These are phyloP conservation scores for Begonia masoniana DNA, from an alignment of 306 rosid genomes.

Conservation along the genomic window DNA sequence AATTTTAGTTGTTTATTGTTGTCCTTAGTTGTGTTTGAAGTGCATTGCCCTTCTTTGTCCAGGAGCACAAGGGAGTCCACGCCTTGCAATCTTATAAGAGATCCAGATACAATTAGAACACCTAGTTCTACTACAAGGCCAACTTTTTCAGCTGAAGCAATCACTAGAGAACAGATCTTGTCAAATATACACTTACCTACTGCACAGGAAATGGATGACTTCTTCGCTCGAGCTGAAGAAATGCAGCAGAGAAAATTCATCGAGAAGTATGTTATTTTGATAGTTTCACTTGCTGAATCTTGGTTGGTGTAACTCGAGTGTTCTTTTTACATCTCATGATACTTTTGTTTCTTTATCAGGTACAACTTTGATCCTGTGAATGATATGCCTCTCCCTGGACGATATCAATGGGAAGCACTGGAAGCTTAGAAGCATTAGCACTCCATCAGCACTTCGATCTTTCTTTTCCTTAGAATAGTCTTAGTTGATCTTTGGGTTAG, in stretches of 20 bases:
- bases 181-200: constrained; percentile 57
- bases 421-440: constrained; percentile 33
- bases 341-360: constrained; percentile 39
- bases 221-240: constrained; percentile 62
- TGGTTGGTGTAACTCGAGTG: neutral
- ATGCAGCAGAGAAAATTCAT: constrained; percentile 57
- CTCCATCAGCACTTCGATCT: constrained; percentile 25
- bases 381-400: constrained; percentile 76
- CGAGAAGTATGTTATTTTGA: constrained; percentile 41
- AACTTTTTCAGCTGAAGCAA: constrained; percentile 34
- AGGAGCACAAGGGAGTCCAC: constrained; percentile 89
- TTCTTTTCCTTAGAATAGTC: constrained; percentile 17
- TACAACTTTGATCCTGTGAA: constrained; percentile 86
- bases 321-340: neutral
- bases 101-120: constrained; percentile 44
- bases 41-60: constrained; percentile 18
- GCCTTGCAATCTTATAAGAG: constrained; percentile 74
- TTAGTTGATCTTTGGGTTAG: constrained; percentile 19
- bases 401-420: constrained; percentile 72
- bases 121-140: constrained; percentile 84
- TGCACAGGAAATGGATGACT: constrained; percentile 67
- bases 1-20: no score
- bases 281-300: no score
- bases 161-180: constrained; percentile 29
- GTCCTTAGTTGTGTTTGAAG: neutral